Conservation (phyloP, 2,329 filamentous ascomycete species). For the Fusarium udum region DNA sequence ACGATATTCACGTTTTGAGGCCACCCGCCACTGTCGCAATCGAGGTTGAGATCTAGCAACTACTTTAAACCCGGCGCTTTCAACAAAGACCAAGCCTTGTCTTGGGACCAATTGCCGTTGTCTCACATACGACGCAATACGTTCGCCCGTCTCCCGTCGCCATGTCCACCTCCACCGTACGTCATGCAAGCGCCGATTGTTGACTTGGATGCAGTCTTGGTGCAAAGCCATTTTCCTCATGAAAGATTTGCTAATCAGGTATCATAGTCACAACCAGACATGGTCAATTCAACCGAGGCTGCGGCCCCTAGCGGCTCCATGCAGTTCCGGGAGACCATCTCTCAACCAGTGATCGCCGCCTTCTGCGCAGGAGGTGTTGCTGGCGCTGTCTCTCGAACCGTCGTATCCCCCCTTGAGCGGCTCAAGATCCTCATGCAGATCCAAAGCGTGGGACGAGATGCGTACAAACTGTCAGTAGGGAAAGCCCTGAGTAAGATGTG, state of each 20-base stretch:
- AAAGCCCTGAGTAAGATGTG: slow-evolving; percentile 95
- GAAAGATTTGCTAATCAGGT: slow-evolving; percentile 20
- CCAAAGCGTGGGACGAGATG: slow-evolving; percentile 87
- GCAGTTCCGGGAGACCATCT: slow-evolving; percentile 63
- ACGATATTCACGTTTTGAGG: background rate
- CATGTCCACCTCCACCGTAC: slow-evolving; percentile 49
- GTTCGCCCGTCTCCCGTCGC: slow-evolving; percentile 3
- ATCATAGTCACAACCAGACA: slow-evolving; percentile 42
- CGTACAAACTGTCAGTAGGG: slow-evolving; percentile 91
- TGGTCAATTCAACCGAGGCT: slow-evolving; percentile 39
- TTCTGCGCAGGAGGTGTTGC: slow-evolving; percentile 95
- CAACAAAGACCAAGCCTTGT: slow-evolving; percentile 27
- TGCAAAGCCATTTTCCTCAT: background rate
- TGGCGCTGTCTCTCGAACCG: slow-evolving; percentile 95
- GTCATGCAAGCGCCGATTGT: slow-evolving; percentile 14
- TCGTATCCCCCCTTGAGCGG: slow-evolving; percentile 94
- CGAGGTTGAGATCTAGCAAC: slow-evolving; percentile 32
- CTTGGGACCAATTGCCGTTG: slow-evolving; percentile 38
- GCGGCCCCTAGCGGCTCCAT: slow-evolving; percentile 40
- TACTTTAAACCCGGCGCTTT: slow-evolving; percentile 23
- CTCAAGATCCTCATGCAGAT: slow-evolving; percentile 98
- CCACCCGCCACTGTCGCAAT: slow-evolving; percentile 13
- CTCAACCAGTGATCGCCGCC: slow-evolving; percentile 87
- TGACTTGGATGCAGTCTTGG: background rate
- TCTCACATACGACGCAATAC: slow-evolving; percentile 13